Percentiles rank a stretch among this genome's conserved stretches.
Evolutionary conservation across 176 grass and related monocot species (phyloP).

Genomic region (Carex pumila): DNA sequence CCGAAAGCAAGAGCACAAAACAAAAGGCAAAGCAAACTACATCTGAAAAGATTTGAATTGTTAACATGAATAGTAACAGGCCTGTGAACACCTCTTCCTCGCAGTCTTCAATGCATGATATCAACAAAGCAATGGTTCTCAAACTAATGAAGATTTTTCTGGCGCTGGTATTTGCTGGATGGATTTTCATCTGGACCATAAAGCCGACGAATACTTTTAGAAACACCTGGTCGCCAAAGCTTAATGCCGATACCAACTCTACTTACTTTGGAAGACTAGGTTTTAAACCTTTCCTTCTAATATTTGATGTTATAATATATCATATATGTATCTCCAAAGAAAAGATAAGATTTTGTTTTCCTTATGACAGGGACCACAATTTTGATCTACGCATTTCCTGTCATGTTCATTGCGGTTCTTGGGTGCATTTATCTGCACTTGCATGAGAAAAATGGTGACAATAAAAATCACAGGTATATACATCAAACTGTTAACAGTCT

Average conservation of each 20-base stretch:
- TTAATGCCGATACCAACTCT: slow-evolving; percentile 24
- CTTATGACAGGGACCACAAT: slow-evolving; percentile 25
- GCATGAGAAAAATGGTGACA: slow-evolving; percentile 3
- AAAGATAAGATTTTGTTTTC: not conserved
- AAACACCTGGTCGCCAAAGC: slow-evolving; percentile 31
- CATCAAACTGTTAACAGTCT: not conserved
- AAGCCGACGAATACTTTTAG: slow-evolving; percentile 32
- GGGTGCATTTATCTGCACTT: slow-evolving; percentile 48
- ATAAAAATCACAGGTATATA: not conserved
- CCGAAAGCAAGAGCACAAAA: not conserved
- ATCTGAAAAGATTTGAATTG: not conserved
- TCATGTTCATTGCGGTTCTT: slow-evolving; percentile 40
- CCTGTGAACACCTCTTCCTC: not conserved
- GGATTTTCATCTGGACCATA: slow-evolving; percentile 43
- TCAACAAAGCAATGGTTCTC: not conserved
- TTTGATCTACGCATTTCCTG: slow-evolving; percentile 30
- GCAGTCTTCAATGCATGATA: not conserved
- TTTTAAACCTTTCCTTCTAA: not conserved
- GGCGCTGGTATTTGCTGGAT: slow-evolving; percentile 30
- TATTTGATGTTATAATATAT: not conserved
- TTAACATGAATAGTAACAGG: not conserved
- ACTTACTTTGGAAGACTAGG: slow-evolving; percentile 60
- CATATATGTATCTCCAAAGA: not conserved
- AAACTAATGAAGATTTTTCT: slow-evolving; percentile 20
- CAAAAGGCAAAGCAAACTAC: not conserved